Evolutionary conservation across 306 rosid genomes (phyloP), one percentile per base, ranked within the genome.

Genomic region (Glycyrrhiza uralensis): DNA sequence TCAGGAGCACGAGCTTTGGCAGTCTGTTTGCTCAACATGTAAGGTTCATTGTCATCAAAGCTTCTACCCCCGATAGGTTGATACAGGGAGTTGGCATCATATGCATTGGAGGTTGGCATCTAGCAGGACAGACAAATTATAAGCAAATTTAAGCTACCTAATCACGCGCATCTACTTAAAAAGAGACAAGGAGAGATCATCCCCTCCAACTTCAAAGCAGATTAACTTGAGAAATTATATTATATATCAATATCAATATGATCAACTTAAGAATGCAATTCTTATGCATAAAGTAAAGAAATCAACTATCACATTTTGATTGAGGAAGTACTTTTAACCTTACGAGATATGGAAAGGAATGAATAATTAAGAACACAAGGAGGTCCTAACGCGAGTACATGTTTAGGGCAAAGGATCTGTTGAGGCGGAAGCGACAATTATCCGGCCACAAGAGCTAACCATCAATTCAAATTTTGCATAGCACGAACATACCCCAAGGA

Each of bases 21-120:
- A 24, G 85, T 60, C 71, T 86, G 97, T 71, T 81, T 94, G 85
- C 79, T 79, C 26, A 86, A 17, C 79, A 80, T 69, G 79, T 77
- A 89, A 71, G 92, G 76, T 71, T 95, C 99, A 38, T 90, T 44
- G 47, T 95, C 97, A 59, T 92, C 99, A 81, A 88, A 86, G 80
- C 92, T 92, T 81, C 93, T 81, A 45, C 85, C 88, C 23, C 81
- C 84, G 36, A 71, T 61, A 59, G 84, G 87, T 63, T 72, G 82
- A 80, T 63, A 77, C 73, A 79, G 24, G 29, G 84, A 76, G 49
- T 84, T 75, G 72, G 76, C 57, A 63, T 89, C 89, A 58, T 76
- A 78, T 38, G 76, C 50, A 51, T 85, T 84, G 72, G 98, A 33
- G 44, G 60, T 77, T 60, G 90, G 92, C 67, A 91, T 83, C 96